phyloP scores from a whole-genome alignment of 1,284 basidiomycete genomes.

The Moniliella sp. region DNA sequence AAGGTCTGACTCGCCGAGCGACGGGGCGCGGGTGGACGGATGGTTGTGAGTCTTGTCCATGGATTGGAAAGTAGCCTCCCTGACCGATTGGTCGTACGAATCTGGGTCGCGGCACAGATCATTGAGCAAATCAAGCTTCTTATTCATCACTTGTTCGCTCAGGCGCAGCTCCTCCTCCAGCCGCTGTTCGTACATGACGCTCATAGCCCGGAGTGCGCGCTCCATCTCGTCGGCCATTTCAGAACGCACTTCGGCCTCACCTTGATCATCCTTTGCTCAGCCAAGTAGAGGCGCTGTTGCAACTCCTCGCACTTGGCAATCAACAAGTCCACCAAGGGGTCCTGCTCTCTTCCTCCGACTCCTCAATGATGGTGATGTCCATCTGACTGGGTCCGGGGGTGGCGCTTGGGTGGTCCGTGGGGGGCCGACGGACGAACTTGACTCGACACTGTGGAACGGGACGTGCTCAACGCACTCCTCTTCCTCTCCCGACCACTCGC shows the following conservation, averaged over 20 bases:
- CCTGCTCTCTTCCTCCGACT: constrained; percentile 52
- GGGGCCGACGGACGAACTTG: too few relatives aligned
- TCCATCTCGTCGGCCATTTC: constrained; percentile 78
- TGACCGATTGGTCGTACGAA: too few relatives aligned
- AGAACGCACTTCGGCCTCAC: constrained; percentile 67
- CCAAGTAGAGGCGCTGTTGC: constrained; percentile 48
- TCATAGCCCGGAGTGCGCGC: constrained; percentile 57
- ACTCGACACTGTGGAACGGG: constrained; percentile 12
- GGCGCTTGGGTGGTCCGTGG: background rate
- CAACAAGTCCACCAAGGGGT: constrained; percentile 73
- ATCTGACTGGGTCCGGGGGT: too few relatives aligned
- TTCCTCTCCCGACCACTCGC: background rate
- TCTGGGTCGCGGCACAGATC: too few relatives aligned
- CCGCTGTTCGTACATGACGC: constrained; percentile 51
- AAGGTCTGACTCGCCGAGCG: too few relatives aligned
- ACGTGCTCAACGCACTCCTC: constrained; percentile 5
- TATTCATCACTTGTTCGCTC: constrained; percentile 20
- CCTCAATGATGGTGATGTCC: constrained; percentile 6
- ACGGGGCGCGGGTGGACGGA: too few relatives aligned
- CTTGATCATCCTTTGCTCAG: constrained; percentile 61
- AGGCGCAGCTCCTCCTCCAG: constrained; percentile 53
- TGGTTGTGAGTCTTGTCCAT: too few relatives aligned
- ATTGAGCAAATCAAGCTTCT: constrained; percentile 30
- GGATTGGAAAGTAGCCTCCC: background rate
- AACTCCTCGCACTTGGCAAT: constrained; percentile 31